Evolutionary conservation across 495 filamentous ascomycete species (phyloP).

Genomic region (Aspergillus asperescens): DNA sequence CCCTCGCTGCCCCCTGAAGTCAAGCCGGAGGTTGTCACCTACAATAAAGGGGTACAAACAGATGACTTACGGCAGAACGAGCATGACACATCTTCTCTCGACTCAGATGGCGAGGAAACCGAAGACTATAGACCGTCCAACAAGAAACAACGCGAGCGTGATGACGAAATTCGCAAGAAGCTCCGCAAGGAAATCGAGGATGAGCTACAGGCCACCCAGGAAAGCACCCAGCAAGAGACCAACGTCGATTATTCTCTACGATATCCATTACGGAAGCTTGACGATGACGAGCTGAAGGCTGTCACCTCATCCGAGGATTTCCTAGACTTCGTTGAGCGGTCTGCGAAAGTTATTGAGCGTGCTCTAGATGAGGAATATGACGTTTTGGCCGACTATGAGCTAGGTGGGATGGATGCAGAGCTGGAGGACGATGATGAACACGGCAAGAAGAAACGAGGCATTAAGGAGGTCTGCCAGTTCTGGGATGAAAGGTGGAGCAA

Average conservation of each 20-base stretch:
- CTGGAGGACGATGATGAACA: conserved; percentile 82
- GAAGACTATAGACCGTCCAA: conserved; percentile 61
- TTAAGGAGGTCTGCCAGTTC: conserved; percentile 87
- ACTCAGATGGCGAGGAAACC: conserved; percentile 63
- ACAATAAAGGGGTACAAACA: conserved; percentile 95
- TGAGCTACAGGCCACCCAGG: conserved; percentile 67
- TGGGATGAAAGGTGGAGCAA: conserved; percentile 95
- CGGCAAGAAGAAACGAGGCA: conserved; percentile 70
- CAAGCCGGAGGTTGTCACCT: conserved; percentile 76
- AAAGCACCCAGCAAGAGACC: conserved; percentile 49
- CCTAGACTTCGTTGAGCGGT: conserved; percentile 89
- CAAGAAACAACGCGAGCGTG: conserved; percentile 68
- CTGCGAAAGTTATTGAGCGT: conserved; percentile 94
- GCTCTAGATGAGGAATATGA: conserved; percentile 93
- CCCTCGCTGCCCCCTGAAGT: conserved; percentile 66
- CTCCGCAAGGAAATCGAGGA: conserved; percentile 88
- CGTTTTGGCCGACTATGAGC: conserved; percentile 87
- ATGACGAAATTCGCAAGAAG: conserved; percentile 83
- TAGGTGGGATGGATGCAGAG: conserved; percentile 60
- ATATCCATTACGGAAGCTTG: conserved; percentile 77
- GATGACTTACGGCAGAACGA: conserved; percentile 33
- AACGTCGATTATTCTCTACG: conserved; percentile 44
- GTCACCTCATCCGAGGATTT: conserved; percentile 92
- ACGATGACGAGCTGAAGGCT: conserved; percentile 80
- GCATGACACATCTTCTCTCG: conserved; percentile 37